A percentile compares a stretch with the other conserved stretches of the same genome.
Evolutionary conservation across 1,139 yeast genomes (phyloP).

Genomic region (Ashbya aceris): DNA sequence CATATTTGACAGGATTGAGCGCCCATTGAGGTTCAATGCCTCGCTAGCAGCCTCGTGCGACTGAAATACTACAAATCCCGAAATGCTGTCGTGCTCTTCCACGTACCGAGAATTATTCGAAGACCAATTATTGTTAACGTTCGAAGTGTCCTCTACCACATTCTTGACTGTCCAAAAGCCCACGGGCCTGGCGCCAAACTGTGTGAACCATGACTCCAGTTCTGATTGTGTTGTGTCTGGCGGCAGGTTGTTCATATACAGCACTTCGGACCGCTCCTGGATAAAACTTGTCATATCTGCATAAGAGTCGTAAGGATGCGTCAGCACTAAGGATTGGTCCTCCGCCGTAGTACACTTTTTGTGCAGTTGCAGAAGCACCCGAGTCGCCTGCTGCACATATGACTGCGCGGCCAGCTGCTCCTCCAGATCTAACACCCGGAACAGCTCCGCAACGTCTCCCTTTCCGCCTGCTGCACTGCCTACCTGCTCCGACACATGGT

Average conservation of each 20-base stretch:
- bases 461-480: constrained; percentile 2
- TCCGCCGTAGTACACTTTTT: constrained; percentile 46
- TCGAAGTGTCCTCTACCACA: constrained; percentile 22
- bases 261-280: constrained; percentile 66
- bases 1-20: constrained; percentile 27
- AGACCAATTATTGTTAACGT: constrained; percentile 17
- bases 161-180: constrained; percentile 80
- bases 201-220: constrained; percentile 84
- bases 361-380: constrained; percentile 39
- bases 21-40: constrained; percentile 67
- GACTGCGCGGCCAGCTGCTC: neutral
- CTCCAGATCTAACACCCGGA: neutral
- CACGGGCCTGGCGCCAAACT: constrained; percentile 74
- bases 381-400: constrained; percentile 10
- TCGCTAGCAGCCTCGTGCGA: constrained; percentile 83
- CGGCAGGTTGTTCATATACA: constrained; percentile 70
- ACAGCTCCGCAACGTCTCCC: neutral
- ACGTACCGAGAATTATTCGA: constrained; percentile 27
- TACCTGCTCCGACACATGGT: constrained; percentile 29
- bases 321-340: constrained; percentile 48
- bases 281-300: constrained; percentile 63
- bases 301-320: constrained; percentile 65
- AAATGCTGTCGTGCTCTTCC: constrained; percentile 33
- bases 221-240: constrained; percentile 84
- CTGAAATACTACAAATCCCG: constrained; percentile 80